A percentile compares a stretch with the other conserved stretches of the same genome.
Evolutionary conservation across 805 yeast genomes (phyloP).

Genomic region (Blastobotrys terrestris): DNA sequence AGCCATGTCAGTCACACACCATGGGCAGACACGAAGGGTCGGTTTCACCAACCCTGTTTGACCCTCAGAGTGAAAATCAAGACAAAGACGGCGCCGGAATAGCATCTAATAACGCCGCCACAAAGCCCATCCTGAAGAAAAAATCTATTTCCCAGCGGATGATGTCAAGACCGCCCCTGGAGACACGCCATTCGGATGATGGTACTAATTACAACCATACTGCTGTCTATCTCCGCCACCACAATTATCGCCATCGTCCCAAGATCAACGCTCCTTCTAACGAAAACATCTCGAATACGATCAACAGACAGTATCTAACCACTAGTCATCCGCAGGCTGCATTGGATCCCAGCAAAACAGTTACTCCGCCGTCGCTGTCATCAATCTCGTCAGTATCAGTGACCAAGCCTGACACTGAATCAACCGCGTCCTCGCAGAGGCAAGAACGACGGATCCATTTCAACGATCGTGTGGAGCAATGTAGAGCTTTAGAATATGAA

Average conservation of each 20-base stretch:
- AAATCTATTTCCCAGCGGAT: conserved; percentile 78
- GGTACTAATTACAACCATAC: conserved; percentile 13
- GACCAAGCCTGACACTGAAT: neutral
- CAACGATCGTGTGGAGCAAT: conserved; percentile 90
- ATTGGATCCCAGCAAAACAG: neutral
- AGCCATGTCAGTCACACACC: conserved; percentile 23
- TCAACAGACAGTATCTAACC: conserved; percentile 28
- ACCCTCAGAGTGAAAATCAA: conserved; percentile 1
- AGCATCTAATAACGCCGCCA: conserved; percentile 13
- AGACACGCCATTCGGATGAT: conserved; percentile 8
- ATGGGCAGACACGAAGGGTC: conserved; percentile 2
- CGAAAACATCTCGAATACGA: conserved; percentile 26
- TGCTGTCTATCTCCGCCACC: conserved; percentile 32
- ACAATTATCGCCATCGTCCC: conserved; percentile 33
- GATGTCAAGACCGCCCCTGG: conserved; percentile 33
- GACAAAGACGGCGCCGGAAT: conserved; percentile 6
- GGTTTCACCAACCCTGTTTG: conserved; percentile 8
- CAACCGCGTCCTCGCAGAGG: conserved; percentile 18
- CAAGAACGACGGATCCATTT: conserved; percentile 76
- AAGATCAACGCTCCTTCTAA: conserved; percentile 20
- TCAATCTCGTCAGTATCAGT: conserved; percentile 1
- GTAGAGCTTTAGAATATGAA: conserved; percentile 60
- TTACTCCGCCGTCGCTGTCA: conserved; percentile 1
- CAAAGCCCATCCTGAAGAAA: conserved; percentile 85
- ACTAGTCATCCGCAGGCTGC: neutral